Evolutionary conservation across 176 grass and related monocot genomes (phyloP), one percentile per base, ranked within the genome.

Genomic region (Oryza rufipogon): DNA sequence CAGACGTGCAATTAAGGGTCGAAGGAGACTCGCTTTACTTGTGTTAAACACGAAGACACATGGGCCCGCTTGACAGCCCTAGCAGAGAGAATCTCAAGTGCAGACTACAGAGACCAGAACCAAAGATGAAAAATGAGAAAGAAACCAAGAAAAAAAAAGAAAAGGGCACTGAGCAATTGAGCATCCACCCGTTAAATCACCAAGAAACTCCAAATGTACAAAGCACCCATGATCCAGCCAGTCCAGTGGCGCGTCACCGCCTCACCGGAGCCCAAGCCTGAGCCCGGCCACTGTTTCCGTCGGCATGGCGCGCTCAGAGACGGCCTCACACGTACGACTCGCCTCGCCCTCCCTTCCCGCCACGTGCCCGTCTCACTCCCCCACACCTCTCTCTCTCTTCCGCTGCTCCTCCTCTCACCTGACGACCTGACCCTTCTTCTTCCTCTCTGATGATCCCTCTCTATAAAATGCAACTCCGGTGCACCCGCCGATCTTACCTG

Each of bases 281-380:
- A 63, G 39, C 71, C 39, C 81, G 51, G 68, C 46, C 20, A 71
- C 15, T n/a, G 70, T 65, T n/a, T 9, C 70, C 39, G 80, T 49
- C 19, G 81, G 74, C 75, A 79, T 76, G 89, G 85, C 75, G 32
- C 49, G 76, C 64, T 70, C 80, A 79, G 89, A 90, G 64, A 84
- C 71, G 47, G 70, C 70, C 70, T 91, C 89, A 79, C 85, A 87
- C 81, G 89, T 87, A 87, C 64, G 64, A 80, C 81, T 61, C 71
- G 26, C 51, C 65, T 63, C 58, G 23, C 38, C 71, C 32, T 65
- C 46, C 8, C n/a, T 17, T 9, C 32, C 66, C n/a, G 83, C 78
- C 88, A 87, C 83, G 78, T 90, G 78, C n/a, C 14, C 68, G 70
- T 75, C 45, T 4, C 39, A 36, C 58, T 12, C 23, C 23, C 32